These are phyloP conservation scores for Pythium scleroteichum DNA, from an alignment of 352 stramenopile species.

Conservation along the genomic window DNA sequence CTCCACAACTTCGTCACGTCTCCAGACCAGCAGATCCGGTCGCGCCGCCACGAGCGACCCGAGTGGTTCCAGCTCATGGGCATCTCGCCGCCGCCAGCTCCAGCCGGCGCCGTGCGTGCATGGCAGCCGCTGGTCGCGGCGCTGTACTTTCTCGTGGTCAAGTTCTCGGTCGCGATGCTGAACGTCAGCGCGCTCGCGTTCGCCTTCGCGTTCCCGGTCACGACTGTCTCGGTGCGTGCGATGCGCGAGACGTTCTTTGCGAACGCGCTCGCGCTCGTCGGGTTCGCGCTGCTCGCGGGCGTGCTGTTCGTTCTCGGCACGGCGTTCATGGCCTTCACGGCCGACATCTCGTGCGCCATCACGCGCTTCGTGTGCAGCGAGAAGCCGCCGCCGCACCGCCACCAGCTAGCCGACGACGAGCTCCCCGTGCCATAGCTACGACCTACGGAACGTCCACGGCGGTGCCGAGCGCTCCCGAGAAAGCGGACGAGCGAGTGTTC, in stretches of 20 bases:
- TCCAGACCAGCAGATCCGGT: neutral
- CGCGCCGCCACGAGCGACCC: neutral
- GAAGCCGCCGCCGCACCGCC: neutral
- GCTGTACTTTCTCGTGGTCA: conserved; percentile 13
- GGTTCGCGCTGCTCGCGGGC: conserved; percentile 3
- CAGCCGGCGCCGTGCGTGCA: neutral
- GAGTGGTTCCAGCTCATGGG: neutral
- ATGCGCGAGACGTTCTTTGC: conserved; percentile 13
- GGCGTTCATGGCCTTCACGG: conserved; percentile 15
- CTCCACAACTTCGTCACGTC: conserved; percentile 23
- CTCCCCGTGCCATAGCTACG: too few relatives aligned
- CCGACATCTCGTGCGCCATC: conserved; percentile 3
- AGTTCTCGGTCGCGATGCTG: conserved; percentile 1
- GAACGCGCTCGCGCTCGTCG: neutral
- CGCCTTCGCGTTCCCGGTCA: conserved; percentile 10
- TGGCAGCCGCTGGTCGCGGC: neutral
- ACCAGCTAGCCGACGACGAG: too few relatives aligned
- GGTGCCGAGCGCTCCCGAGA: neutral
- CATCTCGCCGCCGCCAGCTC: neutral
- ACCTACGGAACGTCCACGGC: too few relatives aligned
- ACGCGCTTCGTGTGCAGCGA: conserved; percentile 12
- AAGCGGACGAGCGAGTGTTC: neutral
- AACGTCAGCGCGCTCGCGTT: neutral
- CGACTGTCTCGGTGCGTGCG: neutral
- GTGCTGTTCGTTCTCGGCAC: conserved; percentile 11